phyloP scores from a whole-genome alignment of 2,329 filamentous ascomycete species.

The Diaporthe sp. region DNA sequence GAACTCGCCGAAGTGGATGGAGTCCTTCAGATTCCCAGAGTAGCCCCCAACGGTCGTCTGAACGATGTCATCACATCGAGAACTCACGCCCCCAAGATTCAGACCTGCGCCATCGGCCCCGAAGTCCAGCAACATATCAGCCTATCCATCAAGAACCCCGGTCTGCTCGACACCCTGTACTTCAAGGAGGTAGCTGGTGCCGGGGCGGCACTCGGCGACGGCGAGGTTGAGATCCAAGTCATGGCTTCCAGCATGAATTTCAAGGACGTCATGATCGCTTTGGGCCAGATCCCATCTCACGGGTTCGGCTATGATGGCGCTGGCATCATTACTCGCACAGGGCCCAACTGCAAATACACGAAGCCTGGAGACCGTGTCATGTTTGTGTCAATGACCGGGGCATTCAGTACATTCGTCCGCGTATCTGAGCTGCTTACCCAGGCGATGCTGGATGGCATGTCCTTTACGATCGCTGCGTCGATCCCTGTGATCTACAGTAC shows the following conservation, averaged over 20 bases:
- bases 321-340: conserved; percentile 48
- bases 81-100: background rate
- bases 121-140: conserved; percentile 11
- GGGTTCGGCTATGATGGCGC: conserved; percentile 40
- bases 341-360: conserved; percentile 39
- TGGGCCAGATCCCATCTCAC: conserved; percentile 50
- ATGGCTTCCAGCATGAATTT: conserved; percentile 49
- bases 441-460: conserved; percentile 1
- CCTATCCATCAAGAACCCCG: conserved; percentile 20
- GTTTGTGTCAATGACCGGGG: conserved; percentile 30
- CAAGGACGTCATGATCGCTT: conserved; percentile 51
- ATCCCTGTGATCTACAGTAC: conserved; percentile 17
- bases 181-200: conserved; percentile 34
- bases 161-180: conserved; percentile 30
- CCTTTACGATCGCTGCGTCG: background rate
- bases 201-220: conserved; percentile 35
- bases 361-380: conserved; percentile 44
- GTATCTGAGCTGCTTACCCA: background rate
- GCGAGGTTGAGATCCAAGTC: conserved; percentile 42
- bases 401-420: background rate
- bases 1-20: conserved; percentile 29
- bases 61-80: conserved; percentile 33
- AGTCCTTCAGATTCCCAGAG: conserved; percentile 30
- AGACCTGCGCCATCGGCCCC: background rate
- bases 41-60: conserved; percentile 28